A percentile compares a stretch with the other conserved stretches of the same genome.
phyloP scores from a whole-genome alignment of 805 yeast genomes.

The Ogataea pilisensis region DNA sequence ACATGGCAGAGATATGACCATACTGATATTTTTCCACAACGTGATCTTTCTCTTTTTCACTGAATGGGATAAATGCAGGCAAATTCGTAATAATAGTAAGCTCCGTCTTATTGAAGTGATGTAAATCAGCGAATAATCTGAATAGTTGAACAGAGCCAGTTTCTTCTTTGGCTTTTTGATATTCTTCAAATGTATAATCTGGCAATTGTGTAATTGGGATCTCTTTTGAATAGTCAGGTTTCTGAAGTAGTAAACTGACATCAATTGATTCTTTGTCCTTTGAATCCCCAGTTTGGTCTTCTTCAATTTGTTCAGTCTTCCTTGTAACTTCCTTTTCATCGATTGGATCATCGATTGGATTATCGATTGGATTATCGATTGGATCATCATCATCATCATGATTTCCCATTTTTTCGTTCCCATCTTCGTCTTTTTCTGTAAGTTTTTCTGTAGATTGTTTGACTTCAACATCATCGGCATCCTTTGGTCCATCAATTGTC shows the following conservation, averaged over 20 bases:
- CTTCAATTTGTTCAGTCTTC: too few relatives aligned
- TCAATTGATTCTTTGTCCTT: constrained; percentile 20
- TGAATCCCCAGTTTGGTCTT: not conserved
- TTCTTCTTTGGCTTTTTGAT: constrained; percentile 3
- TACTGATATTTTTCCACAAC: constrained; percentile 25
- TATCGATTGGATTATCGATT: too few relatives aligned
- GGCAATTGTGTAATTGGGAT: constrained; percentile 30
- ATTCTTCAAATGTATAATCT: constrained; percentile 27
- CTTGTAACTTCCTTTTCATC: too few relatives aligned
- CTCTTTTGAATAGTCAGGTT: constrained; percentile 33
- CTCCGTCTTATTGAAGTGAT: constrained; percentile 42
- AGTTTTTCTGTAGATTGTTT: not conserved
- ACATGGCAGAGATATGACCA: constrained; percentile 61
- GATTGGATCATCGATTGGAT: too few relatives aligned
- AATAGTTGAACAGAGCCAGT: constrained; percentile 34
- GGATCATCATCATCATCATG: too few relatives aligned
- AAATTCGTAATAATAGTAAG: constrained; percentile 44
- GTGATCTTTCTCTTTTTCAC: constrained; percentile 30
- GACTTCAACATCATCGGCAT: not conserved
- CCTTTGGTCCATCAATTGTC: not conserved
- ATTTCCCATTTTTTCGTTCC: too few relatives aligned
- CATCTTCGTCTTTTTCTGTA: too few relatives aligned
- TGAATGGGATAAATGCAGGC: constrained; percentile 46
- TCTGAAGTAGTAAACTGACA: constrained; percentile 29
- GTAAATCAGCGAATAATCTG: constrained; percentile 40